phyloP scores from a whole-genome alignment of 140 eudicot genomes.

The Bidens hawaiensis region DNA sequence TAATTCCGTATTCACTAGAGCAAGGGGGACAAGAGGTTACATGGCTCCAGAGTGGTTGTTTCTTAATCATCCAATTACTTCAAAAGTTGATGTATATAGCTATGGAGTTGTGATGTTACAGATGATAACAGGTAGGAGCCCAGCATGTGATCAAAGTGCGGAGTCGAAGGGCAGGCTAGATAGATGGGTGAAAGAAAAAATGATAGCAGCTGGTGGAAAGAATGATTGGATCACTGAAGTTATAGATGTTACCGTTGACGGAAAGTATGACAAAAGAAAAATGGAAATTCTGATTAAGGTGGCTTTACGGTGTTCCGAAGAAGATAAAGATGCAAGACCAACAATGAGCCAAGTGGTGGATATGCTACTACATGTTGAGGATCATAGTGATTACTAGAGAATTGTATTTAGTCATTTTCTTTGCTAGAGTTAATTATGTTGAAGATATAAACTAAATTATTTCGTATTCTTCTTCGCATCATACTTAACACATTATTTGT shows the following conservation, averaged over 20 bases:
- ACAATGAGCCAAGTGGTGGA: constrained; percentile 45
- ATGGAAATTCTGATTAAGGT: constrained; percentile 20
- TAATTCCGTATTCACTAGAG: constrained; percentile 26
- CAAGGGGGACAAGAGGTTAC: constrained; percentile 53
- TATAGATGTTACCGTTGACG: constrained; percentile 23
- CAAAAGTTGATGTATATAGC: constrained; percentile 59
- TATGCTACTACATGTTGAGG: constrained; percentile 18
- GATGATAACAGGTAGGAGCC: constrained; percentile 34
- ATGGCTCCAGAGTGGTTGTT: constrained; percentile 64
- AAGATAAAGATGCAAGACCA: constrained; percentile 44
- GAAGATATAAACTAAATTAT: too few species aligned
- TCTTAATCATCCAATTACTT: constrained; percentile 39
- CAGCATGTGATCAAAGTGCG: constrained; percentile 1
- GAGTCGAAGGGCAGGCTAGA: constrained; percentile 13
- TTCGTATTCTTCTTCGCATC: too few species aligned
- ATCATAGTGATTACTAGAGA: background rate
- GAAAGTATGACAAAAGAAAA: background rate
- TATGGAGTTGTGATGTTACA: constrained; percentile 46
- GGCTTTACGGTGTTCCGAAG: constrained; percentile 38
- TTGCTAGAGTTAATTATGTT: background rate
- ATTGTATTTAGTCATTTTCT: background rate
- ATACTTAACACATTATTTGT: too few species aligned
- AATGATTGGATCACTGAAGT: constrained; percentile 20
- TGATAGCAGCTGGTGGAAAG: constrained; percentile 4
- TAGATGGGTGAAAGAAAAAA: constrained; percentile 30